Conservation (phyloP, 257 asterid genomes). For the Ajuga chamaepitys region DNA sequence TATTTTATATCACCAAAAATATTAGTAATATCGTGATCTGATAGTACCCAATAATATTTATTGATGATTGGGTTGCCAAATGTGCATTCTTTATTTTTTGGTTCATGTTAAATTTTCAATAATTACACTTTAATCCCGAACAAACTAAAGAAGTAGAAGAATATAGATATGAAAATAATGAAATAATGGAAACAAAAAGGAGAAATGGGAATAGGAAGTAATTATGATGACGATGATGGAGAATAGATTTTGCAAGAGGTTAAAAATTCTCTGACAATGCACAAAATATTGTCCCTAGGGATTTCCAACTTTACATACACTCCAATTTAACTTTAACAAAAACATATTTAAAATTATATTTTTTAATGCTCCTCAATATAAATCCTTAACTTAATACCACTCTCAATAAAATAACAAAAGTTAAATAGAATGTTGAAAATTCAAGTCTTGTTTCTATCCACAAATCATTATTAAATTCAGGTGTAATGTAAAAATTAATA, state of each 20-base stretch:
- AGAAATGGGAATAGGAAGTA: background rate
- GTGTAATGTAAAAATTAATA: no score
- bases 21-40: no score
- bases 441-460: background rate
- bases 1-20: no score
- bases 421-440: background rate
- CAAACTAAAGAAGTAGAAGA: background rate
- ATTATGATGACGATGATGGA: conserved; percentile 3
- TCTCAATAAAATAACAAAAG: no score
- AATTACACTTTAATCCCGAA: no score
- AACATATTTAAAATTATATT: no score
- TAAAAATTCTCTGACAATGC: conserved; percentile 21
- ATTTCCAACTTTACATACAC: conserved; percentile 30
- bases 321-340: no score
- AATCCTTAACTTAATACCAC: background rate
- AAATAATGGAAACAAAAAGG: background rate
- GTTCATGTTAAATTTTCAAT: no score
- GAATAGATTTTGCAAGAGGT: conserved; percentile 11
- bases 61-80: no score
- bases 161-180: background rate
- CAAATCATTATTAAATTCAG: background rate
- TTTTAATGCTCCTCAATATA: background rate
- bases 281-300: conserved; percentile 26
- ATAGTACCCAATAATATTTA: no score
- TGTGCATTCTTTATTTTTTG: no score